These are phyloP conservation scores for Lepidium aucheri DNA, from an alignment of 345 rosid genomes.

Conservation along the genomic window DNA sequence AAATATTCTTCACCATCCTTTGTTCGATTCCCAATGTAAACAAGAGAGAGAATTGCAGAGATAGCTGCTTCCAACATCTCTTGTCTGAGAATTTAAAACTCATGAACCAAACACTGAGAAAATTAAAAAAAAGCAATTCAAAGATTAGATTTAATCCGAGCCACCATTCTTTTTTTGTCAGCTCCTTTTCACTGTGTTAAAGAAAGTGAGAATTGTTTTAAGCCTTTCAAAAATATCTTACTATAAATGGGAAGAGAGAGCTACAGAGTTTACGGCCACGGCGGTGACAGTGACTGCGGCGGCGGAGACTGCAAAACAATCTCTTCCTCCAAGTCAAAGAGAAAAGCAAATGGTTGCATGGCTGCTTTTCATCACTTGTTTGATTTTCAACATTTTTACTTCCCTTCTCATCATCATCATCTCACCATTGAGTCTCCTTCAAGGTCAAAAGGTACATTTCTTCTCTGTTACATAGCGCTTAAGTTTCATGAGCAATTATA, in stretches of 20 bases:
- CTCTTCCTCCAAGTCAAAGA: constrained; percentile 3
- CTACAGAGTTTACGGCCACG: constrained; percentile 29
- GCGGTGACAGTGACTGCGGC: background rate
- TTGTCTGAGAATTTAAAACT: constrained; percentile 2
- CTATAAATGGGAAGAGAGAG: constrained; percentile 52
- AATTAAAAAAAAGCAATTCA: background rate
- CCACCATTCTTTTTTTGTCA: constrained; percentile 10
- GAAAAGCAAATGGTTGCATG: constrained; percentile 55
- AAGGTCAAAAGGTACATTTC: constrained; percentile 21
- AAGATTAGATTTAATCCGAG: background rate
- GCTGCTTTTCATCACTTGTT: constrained; percentile 66
- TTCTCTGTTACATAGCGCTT: background rate
- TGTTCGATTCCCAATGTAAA: constrained; percentile 26
- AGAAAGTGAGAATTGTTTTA: background rate
- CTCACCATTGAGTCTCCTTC: constrained; percentile 21
- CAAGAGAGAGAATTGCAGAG: constrained; percentile 10
- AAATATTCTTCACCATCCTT: constrained; percentile 26
- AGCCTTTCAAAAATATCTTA: background rate
- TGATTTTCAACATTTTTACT: constrained; percentile 56
- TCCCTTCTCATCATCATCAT: constrained; percentile 37
- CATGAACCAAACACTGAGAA: background rate
- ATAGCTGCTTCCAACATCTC: constrained; percentile 14
- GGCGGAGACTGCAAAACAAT: background rate
- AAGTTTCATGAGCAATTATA: background rate
- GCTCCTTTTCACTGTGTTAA: constrained; percentile 7